Conservation (phyloP, 768 basidiomycete genomes). For the Pleurotus cornucopiae region DNA sequence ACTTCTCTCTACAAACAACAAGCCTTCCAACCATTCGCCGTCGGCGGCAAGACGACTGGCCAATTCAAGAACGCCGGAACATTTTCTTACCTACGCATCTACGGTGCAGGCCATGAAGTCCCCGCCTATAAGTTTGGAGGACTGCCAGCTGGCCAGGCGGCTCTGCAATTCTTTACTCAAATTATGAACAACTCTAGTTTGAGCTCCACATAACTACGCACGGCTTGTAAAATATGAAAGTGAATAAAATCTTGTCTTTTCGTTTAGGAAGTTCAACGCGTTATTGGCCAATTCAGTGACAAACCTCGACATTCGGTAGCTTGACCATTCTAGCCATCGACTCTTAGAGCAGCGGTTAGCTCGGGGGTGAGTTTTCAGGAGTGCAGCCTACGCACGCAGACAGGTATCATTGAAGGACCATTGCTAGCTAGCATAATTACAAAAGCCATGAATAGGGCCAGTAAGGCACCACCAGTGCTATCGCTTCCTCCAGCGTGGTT, state of each 20-base stretch:
- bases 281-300: too few relatives aligned
- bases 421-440: neutral
- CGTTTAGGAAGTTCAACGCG: too few relatives aligned
- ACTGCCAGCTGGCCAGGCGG: slow-evolving; percentile 35
- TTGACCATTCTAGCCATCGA: too few relatives aligned
- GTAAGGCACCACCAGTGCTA: neutral
- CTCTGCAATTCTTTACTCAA: slow-evolving; percentile 40
- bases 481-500: neutral
- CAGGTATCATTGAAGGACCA: neutral
- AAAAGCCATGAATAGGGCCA: neutral
- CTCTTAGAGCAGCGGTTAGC: too few relatives aligned
- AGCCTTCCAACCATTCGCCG: slow-evolving; percentile 42
- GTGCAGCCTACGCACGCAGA: neutral
- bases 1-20: slow-evolving; percentile 36
- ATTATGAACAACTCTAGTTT: slow-evolving; percentile 28
- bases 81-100: slow-evolving; percentile 51
- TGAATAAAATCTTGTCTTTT: too few relatives aligned
- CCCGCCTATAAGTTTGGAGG: slow-evolving; percentile 40
- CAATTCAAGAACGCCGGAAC: slow-evolving; percentile 57
- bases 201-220: neutral
- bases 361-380: too few relatives aligned
- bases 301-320: too few relatives aligned
- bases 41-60: slow-evolving; percentile 45
- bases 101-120: slow-evolving; percentile 43
- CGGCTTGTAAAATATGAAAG: neutral